phyloP scores from a whole-genome alignment of 139 green algal genomes.

The Chlamydomonas schloesseri region DNA sequence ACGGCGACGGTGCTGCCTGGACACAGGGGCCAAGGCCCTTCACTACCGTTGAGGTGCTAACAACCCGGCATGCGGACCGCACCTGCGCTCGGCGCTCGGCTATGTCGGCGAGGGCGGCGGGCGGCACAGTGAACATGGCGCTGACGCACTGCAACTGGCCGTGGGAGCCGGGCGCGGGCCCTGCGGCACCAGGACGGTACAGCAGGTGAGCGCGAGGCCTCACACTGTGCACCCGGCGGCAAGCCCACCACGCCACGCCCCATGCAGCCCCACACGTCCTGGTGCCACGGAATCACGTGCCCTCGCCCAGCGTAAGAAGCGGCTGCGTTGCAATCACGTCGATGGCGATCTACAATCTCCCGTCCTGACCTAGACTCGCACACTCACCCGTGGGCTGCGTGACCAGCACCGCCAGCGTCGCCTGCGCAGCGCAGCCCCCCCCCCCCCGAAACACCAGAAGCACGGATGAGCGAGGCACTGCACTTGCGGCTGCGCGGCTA shows the following conservation, averaged over 20 bases:
- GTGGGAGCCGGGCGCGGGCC: constrained; percentile 14
- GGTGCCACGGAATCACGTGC: too few species aligned
- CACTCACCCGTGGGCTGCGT: constrained; percentile 3
- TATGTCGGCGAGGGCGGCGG: neutral
- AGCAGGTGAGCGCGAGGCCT: too few species aligned
- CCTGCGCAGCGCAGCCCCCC: neutral
- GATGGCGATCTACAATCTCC: too few species aligned
- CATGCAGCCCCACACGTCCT: neutral
- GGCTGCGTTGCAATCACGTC: too few species aligned
- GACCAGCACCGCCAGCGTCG: neutral
- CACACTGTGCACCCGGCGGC: neutral
- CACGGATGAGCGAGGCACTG: neutral
- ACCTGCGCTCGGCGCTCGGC: neutral
- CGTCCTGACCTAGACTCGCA: too few species aligned
- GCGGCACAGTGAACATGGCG: neutral
- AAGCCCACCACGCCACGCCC: neutral
- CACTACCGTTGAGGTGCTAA: too few species aligned
- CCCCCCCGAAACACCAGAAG: neutral
- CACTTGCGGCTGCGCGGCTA: neutral
- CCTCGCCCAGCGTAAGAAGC: too few species aligned
- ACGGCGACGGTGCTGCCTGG: too few species aligned
- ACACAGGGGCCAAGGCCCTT: too few species aligned
- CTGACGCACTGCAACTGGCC: constrained; percentile 26
- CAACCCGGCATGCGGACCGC: neutral
- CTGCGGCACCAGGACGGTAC: neutral